Percentiles rank a stretch among this genome's conserved stretches.
Conservation (phyloP, 805 yeast genomes). For the Kurtzmaniella cleridarum region DNA sequence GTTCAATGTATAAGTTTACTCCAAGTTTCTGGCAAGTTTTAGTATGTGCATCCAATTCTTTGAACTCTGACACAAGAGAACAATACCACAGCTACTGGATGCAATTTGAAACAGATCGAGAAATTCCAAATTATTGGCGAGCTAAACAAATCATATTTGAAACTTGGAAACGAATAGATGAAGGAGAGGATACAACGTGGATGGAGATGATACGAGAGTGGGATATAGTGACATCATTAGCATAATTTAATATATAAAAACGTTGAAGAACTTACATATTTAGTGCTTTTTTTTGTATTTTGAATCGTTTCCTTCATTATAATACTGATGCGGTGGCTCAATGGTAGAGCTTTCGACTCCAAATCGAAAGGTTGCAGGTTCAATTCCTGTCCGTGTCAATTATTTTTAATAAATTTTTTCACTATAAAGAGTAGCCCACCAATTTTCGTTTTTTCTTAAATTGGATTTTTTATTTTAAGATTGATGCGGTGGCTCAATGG, state of each 20-base stretch:
- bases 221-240: slow-evolving; percentile 40
- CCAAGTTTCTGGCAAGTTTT: slow-evolving; percentile 48
- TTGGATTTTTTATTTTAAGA: no score
- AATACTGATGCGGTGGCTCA: slow-evolving; percentile 32
- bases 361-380: slow-evolving; percentile 82
- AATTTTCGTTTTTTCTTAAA: background rate
- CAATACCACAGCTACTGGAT: slow-evolving; percentile 29
- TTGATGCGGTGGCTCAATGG: slow-evolving; percentile 33
- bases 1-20: slow-evolving; percentile 17
- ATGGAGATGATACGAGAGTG: slow-evolving; percentile 52
- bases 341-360: slow-evolving; percentile 42
- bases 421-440: background rate
- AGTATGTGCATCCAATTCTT: slow-evolving; percentile 35
- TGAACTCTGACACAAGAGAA: slow-evolving; percentile 21
- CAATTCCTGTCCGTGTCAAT: slow-evolving; percentile 79
- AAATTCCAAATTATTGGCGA: slow-evolving; percentile 42
- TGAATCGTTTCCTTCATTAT: background rate
- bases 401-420: background rate
- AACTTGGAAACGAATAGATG: slow-evolving; percentile 41
- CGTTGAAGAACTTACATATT: background rate
- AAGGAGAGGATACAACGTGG: slow-evolving; percentile 38
- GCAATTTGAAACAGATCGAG: slow-evolving; percentile 13
- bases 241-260: slow-evolving; percentile 10
- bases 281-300: background rate
- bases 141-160: slow-evolving; percentile 50